Evolutionary conservation across 2,329 filamentous ascomycete genomes (phyloP), one percentile per base, ranked within the genome.

Genomic region (Talaromyces islandicus): DNA sequence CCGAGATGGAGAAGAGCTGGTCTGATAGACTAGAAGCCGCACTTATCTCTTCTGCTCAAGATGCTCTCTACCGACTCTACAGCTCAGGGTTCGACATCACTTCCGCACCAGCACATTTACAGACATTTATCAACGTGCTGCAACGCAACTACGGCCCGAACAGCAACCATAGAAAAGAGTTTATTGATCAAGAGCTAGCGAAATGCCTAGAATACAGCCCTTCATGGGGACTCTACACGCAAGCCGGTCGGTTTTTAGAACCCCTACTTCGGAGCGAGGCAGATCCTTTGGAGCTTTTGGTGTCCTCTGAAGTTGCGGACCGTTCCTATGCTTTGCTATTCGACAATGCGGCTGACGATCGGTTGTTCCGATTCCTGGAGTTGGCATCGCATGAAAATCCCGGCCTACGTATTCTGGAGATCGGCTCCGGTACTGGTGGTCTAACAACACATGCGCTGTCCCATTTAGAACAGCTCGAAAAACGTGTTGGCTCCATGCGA

Each of bases 371-470:
- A 9, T 21, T 62, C 35, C 54, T 64, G 10, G 62, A 63, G 57
- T 29, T 60, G 27, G 50, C 54, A 5, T 52, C 69, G 0, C 70
- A 78, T 57, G 71, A 75, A 1, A 76, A 76, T 54, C 79, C 79
- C 0, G 70, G 71, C 19, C 69, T 77, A 54, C 74, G 75, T 3
- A 71, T 81, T 30, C 61, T 82, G 5, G 78, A 80, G 55, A 71
- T 72, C 17, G 78, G 78, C 19, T 78, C 75, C 9, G 80, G 80
- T 1, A 78, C 77, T 4, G 79, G 78, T 4, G 73, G 71, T 12
- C 69, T 62, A 56, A 64, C 63, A 7, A 54, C 53, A 9, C 58
- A 59, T 11, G 50, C 62, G 11, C 24, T 64, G 24, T 43, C 51
- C 10, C 52, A 56, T 24, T 51, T 64, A 50, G 27, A 59, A 48